Evolutionary conservation across 2,329 filamentous ascomycete genomes (phyloP), one percentile per base, ranked within the genome.

Genomic region (Cytospora schulzeri): DNA sequence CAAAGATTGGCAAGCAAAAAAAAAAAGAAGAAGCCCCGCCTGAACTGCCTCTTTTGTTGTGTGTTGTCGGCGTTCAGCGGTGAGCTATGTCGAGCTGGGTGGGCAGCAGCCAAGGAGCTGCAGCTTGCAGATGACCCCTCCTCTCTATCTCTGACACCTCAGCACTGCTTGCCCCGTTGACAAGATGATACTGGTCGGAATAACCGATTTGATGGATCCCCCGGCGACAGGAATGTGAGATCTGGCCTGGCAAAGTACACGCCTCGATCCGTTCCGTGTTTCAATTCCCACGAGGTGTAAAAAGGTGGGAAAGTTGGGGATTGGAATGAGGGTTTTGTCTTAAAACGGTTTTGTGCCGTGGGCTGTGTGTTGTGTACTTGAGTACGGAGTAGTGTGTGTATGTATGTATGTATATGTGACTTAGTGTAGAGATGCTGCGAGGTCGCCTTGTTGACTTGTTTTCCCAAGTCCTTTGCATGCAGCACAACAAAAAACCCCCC

Each of bases 101-200:
- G 60, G 51, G 50, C 45, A 38, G 50, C 45, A 66, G 60, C 41
- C 45, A 50, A 63, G 57, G 45, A 35, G 60, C 41, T 62, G 64
- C 51, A 57, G 60, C 56, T 53, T 35, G 60, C 61, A 64, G 57
- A 59, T 14, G 53, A 55, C 45, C 64, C 64, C 64, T 60, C 62
- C 64, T 59, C 56, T 35, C 33, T 35, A 11, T 35, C 31, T 45
- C 57, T 66, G 53, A 48, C 64, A 60, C 64, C 61, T 55, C 64
- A 64, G 52, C 35, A 48, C 57, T 45, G 19, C 33, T 45, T 24
- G 28, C 26, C 3, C 45, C 24, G 62, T 14, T 26, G 57, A 38
- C 29, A 19, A 28, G 33, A 29, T 55, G 12, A 26, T 48, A 35
- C 26, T 55, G 51, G 7, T 29, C 38, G n/a, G 28, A 19, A 15